Percentiles rank a stretch among this genome's conserved stretches.
These are phyloP conservation scores for Schwanniomyces pseudopolymorphus DNA, from an alignment of 805 yeast genomes.

Conservation along the genomic window DNA sequence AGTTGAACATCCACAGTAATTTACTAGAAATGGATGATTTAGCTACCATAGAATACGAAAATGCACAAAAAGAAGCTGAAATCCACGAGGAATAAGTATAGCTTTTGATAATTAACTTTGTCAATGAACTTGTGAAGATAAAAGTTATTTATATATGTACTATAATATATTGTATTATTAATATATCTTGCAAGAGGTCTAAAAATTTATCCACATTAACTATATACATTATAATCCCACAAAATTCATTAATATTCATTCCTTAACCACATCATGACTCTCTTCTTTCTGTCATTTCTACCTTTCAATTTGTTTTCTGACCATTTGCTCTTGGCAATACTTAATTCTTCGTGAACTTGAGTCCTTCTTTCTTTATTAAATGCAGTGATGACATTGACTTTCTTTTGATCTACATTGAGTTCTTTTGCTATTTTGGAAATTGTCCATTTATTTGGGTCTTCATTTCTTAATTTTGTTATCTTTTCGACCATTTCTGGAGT, in stretches of 20 bases:
- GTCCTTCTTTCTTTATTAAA: conserved; percentile 35
- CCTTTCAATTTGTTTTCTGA: conserved; percentile 46
- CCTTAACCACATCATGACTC: conserved; percentile 64
- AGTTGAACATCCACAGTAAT: conserved; percentile 62
- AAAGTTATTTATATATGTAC: background rate
- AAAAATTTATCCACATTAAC: conserved; percentile 1
- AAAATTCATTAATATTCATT: conserved; percentile 39
- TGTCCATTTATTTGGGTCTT: conserved; percentile 64
- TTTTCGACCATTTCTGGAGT: conserved; percentile 57
- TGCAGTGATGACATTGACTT: conserved; percentile 44
- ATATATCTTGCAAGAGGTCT: background rate
- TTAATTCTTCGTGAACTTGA: conserved; percentile 49
- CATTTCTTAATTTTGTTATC: conserved; percentile 53
- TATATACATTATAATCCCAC: conserved; percentile 1
- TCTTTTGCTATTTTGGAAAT: conserved; percentile 59
- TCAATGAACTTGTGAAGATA: background rate
- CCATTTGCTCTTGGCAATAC: conserved; percentile 50
- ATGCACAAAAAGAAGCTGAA: conserved; percentile 10
- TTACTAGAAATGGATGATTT: conserved; percentile 58
- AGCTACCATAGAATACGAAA: conserved; percentile 27
- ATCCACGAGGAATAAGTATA: background rate
- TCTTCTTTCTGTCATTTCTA: conserved; percentile 55
- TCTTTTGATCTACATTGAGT: conserved; percentile 49
- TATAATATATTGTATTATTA: conserved; percentile 1
- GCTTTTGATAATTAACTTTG: background rate